phyloP scores from a whole-genome alignment of 768 basidiomycete species.

The Lactifluus volemus region DNA sequence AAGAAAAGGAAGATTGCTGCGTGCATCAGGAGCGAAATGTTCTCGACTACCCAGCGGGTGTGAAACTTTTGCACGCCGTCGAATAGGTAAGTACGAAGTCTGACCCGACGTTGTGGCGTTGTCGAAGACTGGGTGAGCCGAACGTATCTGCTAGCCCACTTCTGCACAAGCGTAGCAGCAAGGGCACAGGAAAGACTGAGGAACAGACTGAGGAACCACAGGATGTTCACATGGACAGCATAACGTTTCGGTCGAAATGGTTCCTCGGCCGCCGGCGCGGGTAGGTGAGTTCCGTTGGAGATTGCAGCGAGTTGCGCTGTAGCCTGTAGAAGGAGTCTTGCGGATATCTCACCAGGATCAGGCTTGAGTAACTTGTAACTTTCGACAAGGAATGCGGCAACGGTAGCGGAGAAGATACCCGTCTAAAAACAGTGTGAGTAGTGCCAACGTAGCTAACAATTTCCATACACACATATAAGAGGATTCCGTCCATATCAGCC shows the following conservation, averaged over 20 bases:
- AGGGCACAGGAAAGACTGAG: neutral
- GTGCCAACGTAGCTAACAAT: neutral
- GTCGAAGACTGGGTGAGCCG: neutral
- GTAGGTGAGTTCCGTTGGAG: neutral
- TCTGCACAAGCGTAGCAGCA: neutral
- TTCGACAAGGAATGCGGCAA: constrained; percentile 10
- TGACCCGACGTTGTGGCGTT: neutral
- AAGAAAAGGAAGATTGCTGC: neutral
- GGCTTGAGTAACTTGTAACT: constrained; percentile 7
- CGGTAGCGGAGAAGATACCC: constrained; percentile 8
- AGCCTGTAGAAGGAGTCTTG: neutral
- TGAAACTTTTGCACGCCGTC: neutral
- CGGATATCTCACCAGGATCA: neutral
- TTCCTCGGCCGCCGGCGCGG: neutral
- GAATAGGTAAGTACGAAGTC: neutral
- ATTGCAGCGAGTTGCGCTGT: neutral
- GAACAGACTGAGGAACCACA: constrained; percentile 13
- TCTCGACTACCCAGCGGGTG: neutral
- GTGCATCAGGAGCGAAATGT: constrained; percentile 1
- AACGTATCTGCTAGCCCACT: constrained; percentile 4
- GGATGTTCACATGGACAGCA: constrained; percentile 2
- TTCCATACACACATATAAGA: neutral
- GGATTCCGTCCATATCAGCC: constrained; percentile 6
- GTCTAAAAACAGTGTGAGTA: neutral
- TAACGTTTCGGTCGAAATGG: neutral